These are phyloP conservation scores for Eimeria maxima DNA, from an alignment of 169 alveolate genomes.

Conservation along the genomic window DNA sequence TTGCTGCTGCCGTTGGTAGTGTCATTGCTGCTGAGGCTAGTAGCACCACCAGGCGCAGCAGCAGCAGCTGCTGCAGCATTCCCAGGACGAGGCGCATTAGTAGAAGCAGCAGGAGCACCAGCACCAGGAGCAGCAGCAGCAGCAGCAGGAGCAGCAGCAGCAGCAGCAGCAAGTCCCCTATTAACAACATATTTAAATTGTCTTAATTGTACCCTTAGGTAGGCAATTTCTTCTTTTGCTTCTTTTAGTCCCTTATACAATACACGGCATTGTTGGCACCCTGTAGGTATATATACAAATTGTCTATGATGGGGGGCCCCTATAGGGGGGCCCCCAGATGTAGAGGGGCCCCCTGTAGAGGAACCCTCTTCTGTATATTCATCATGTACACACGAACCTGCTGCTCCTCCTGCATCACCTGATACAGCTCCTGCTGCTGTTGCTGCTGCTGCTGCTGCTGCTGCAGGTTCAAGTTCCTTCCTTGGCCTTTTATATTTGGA, in stretches of 20 bases:
- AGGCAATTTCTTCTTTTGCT: slow-evolving; percentile 24
- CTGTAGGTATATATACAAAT: slow-evolving; percentile 35
- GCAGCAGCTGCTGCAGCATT: background rate
- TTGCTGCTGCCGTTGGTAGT: background rate
- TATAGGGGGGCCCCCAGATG: background rate
- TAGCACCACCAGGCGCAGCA: background rate
- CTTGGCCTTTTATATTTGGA: background rate
- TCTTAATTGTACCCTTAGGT: slow-evolving; percentile 29
- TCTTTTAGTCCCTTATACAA: slow-evolving; percentile 22
- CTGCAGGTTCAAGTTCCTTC: background rate
- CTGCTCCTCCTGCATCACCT: background rate
- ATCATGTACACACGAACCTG: background rate
- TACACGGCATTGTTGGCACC: slow-evolving; percentile 22
- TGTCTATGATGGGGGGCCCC: background rate
- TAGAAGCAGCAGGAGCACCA: background rate
- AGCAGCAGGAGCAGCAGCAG: slow-evolving; percentile 39
- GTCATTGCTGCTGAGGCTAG: background rate
- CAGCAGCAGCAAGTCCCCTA: slow-evolving; percentile 53
- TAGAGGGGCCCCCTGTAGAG: background rate
- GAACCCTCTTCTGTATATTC: background rate
- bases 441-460: slow-evolving; percentile 22
- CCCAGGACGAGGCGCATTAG: background rate
- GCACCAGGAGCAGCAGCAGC: background rate
- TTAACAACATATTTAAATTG: slow-evolving; percentile 31
- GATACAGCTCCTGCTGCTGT: background rate